These are phyloP conservation scores for Leishmania arabica DNA, from an alignment of 208 protist genomes.

Conservation along the genomic window DNA sequence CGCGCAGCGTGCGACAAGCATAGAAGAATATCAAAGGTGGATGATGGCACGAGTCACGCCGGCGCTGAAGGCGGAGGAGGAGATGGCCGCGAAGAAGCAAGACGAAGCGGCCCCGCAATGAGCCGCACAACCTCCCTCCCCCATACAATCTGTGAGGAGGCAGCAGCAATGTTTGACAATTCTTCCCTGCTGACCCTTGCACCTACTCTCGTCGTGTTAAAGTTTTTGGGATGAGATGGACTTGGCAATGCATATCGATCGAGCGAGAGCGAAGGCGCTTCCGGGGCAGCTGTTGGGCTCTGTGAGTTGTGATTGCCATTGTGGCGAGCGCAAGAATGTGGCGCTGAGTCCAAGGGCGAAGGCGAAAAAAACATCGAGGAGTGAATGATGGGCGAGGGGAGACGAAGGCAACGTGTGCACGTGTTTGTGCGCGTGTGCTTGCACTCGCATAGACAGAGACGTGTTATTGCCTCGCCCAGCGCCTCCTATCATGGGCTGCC, in stretches of 20 bases:
- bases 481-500: background rate
- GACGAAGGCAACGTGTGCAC: background rate
- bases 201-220: background rate
- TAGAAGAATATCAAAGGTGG: conserved; percentile 55
- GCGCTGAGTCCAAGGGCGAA: background rate
- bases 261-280: background rate
- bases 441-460: background rate
- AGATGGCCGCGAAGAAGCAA: too few relatives aligned
- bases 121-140: background rate
- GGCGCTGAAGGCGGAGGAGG: background rate
- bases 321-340: background rate
- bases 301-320: background rate
- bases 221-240: too few relatives aligned
- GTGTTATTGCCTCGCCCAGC: background rate
- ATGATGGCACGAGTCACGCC: conserved; percentile 41
- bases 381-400: background rate
- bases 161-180: background rate
- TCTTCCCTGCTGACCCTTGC: background rate
- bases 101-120: background rate
- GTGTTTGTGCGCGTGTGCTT: background rate
- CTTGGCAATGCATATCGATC: background rate
- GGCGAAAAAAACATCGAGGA: background rate
- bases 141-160: background rate
- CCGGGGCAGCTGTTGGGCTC: background rate
- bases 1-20: conserved; percentile 35